phyloP scores from a whole-genome alignment of 2,329 filamentous ascomycete species.

The Pseudogymnoascus sp. region DNA sequence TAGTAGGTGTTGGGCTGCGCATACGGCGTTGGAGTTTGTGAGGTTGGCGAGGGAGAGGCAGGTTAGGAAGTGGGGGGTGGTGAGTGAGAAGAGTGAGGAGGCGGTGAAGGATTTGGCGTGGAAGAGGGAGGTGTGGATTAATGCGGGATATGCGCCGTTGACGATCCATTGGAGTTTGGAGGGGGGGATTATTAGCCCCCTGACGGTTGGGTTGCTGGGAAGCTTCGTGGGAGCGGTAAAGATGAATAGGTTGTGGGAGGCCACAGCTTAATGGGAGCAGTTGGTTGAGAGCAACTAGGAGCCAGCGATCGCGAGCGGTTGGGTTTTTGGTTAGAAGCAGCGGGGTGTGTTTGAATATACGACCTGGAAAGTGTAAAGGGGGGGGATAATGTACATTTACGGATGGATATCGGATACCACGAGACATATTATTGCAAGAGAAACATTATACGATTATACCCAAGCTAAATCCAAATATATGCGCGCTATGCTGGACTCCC shows the following conservation, averaged over 20 bases:
- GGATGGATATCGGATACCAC: neutral
- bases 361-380: neutral
- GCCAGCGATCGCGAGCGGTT: neutral
- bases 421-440: neutral
- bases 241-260: slow-evolving; percentile 38
- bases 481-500: neutral
- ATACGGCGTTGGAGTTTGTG: slow-evolving; percentile 69
- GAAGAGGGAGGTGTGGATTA: slow-evolving; percentile 61
- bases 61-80: slow-evolving; percentile 27
- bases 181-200: slow-evolving; percentile 54
- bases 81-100: slow-evolving; percentile 56
- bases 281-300: neutral
- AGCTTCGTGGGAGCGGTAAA: slow-evolving; percentile 40
- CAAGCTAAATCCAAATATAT: neutral
- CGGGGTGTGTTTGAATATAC: neutral
- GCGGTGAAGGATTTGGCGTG: slow-evolving; percentile 37
- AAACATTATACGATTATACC: neutral
- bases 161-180: slow-evolving; percentile 78
- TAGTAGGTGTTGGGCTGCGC: slow-evolving; percentile 71
- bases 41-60: slow-evolving; percentile 41
- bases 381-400: neutral
- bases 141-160: slow-evolving; percentile 71
- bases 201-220: slow-evolving; percentile 52
- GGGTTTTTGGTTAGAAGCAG: neutral
- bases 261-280: slow-evolving; percentile 24